Percentiles rank a stretch among this genome's conserved stretches.
Conservation (phyloP, 176 grass and related monocot genomes). For the Juncus inflexus region DNA sequence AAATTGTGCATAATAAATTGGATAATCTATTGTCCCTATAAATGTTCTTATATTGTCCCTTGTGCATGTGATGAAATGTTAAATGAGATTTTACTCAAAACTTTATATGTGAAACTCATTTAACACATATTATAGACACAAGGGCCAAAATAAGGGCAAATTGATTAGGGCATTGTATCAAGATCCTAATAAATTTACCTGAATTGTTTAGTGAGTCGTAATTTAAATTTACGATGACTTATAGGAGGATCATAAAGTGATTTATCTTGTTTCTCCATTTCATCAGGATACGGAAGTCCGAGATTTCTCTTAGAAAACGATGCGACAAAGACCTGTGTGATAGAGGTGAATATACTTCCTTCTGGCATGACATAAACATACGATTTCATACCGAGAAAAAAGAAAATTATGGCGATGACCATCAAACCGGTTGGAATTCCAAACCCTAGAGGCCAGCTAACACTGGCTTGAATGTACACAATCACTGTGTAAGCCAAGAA, state of each 20-base stretch:
- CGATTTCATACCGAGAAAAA: conserved; percentile 43
- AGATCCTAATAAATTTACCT: conserved; percentile 23
- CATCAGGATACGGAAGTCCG: conserved; percentile 35
- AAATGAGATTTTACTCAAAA: background rate
- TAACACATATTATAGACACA: background rate
- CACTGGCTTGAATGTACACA: conserved; percentile 50
- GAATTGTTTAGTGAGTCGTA: conserved; percentile 62
- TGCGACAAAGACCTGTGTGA: conserved; percentile 45
- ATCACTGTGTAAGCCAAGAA: conserved; percentile 44
- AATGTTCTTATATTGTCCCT: too few relatives aligned
- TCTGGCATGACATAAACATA: conserved; percentile 55
- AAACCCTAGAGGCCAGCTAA: conserved; percentile 77
- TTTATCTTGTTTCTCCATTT: conserved; percentile 44
- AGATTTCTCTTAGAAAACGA: conserved; percentile 53
- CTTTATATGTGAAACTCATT: background rate
- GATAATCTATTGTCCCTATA: too few relatives aligned
- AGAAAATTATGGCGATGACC: conserved; percentile 38
- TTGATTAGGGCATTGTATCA: background rate
- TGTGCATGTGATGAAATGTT: background rate
- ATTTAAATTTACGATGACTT: conserved; percentile 30
- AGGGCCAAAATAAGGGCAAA: background rate
- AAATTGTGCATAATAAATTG: background rate
- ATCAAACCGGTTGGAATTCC: conserved; percentile 50
- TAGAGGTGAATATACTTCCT: conserved; percentile 51
- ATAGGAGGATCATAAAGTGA: conserved; percentile 36